Conservation (phyloP, 2,329 filamentous ascomycete genomes). For the Sordariomycetes sp. region DNA sequence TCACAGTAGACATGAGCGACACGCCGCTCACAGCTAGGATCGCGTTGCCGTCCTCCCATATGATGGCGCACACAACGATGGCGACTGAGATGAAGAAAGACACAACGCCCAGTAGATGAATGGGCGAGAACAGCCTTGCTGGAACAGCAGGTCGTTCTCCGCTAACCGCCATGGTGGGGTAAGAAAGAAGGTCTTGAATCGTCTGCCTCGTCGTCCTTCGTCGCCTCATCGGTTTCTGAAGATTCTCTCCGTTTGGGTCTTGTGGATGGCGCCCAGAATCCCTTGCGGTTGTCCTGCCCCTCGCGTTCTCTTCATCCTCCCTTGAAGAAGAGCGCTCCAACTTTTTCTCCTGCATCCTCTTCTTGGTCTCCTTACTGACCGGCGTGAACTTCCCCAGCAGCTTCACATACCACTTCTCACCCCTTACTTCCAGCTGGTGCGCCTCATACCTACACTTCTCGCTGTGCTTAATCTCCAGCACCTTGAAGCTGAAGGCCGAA, state of each 20-base stretch:
- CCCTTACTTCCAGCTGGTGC: not conserved
- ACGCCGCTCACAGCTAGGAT: constrained; percentile 39
- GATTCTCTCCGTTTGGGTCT: not conserved
- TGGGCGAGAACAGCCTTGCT: constrained; percentile 36
- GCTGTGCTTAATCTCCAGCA: constrained; percentile 37
- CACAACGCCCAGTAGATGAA: constrained; percentile 42
- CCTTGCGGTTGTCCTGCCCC: not conserved
- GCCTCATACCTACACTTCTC: constrained; percentile 8
- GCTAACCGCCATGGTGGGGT: constrained; percentile 26
- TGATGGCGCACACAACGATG: constrained; percentile 32
- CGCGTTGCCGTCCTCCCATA: constrained; percentile 25
- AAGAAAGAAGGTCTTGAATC: constrained; percentile 31
- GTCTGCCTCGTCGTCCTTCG: constrained; percentile 27
- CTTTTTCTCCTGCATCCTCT: not conserved
- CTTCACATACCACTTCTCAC: not conserved
- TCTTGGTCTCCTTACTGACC: not conserved
- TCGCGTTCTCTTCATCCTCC: not conserved
- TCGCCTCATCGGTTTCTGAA: constrained; percentile 8
- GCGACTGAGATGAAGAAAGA: constrained; percentile 39
- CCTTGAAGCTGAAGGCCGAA: constrained; percentile 35
- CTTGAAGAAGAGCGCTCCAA: not conserved
- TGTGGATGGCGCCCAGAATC: not conserved
- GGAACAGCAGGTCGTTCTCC: constrained; percentile 36
- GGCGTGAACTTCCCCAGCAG: not conserved
- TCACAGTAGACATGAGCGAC: constrained; percentile 40